Evolutionary conservation across 2,329 filamentous ascomycete species (phyloP).

Genomic region (Chaetomiaceae sp.): DNA sequence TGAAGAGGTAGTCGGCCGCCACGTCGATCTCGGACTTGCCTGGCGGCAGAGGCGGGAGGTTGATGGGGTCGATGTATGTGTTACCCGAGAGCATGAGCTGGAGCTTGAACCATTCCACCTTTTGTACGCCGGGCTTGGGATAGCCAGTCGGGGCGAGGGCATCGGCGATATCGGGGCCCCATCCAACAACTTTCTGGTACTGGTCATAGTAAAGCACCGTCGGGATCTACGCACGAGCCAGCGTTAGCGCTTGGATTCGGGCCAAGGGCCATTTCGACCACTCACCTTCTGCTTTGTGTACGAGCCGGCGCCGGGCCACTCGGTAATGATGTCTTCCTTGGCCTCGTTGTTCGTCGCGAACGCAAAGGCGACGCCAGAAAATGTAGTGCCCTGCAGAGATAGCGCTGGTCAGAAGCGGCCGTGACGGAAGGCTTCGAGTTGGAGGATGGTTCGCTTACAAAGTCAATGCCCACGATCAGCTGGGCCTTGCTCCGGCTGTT

Average conservation of each 20-base stretch:
- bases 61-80: constrained; percentile 98
- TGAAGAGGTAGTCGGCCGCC: constrained; percentile 98
- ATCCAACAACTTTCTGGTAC: constrained; percentile 99
- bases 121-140: constrained; percentile 95
- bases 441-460: constrained; percentile 57
- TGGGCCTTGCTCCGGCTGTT: constrained; percentile 90
- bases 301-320: constrained; percentile 96
- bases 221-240: constrained; percentile 63
- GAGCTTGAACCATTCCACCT: constrained; percentile 99
- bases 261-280: neutral
- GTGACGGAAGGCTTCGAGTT: neutral
- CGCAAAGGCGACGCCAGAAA: constrained; percentile 94
- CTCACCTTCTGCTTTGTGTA: constrained; percentile 97
- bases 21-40: constrained; percentile 99
- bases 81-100: constrained; percentile 98
- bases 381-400: constrained; percentile 75
- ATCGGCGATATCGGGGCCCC: constrained; percentile 97
- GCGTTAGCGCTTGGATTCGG: neutral
- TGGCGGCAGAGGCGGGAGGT: constrained; percentile 91
- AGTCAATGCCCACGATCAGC: constrained; percentile 97
- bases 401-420: constrained; percentile 24
- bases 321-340: constrained; percentile 97
- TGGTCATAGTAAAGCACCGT: constrained; percentile 99
- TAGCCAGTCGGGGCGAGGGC: constrained; percentile 95
- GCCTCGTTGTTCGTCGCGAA: constrained; percentile 97